phyloP scores from a whole-genome alignment of 805 yeast species.

The Candida hungchunana region DNA sequence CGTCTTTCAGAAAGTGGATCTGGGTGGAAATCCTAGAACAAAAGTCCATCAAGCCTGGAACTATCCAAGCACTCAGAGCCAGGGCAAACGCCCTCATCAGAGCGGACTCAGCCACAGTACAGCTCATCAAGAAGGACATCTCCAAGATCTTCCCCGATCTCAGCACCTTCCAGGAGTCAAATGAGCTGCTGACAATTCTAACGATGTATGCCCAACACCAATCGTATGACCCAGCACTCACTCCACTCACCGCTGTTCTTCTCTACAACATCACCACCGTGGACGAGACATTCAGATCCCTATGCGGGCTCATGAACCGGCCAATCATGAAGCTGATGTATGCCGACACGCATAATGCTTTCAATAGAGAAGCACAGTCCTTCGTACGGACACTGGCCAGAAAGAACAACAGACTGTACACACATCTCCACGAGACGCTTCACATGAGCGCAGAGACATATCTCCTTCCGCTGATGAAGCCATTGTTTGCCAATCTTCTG shows the following conservation, averaged over 20 bases:
- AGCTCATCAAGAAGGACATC: conserved; percentile 23
- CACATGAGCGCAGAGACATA: conserved; percentile 39
- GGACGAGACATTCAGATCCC: conserved; percentile 35
- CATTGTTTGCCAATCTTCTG: conserved; percentile 43
- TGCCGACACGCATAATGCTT: conserved; percentile 24
- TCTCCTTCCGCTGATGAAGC: conserved; percentile 39
- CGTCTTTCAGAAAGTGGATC: conserved; percentile 38
- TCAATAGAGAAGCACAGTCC: conserved; percentile 39
- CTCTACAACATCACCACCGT: conserved; percentile 33
- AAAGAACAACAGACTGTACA: conserved; percentile 40
- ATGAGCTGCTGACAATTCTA: conserved; percentile 32
- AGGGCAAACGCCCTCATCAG: conserved; percentile 7
- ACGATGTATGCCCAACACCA: conserved; percentile 28
- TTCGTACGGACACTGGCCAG: conserved; percentile 44
- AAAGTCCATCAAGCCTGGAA: conserved; percentile 17
- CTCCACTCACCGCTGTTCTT: conserved; percentile 38
- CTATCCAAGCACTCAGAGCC: conserved; percentile 6
- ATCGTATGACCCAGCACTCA: conserved; percentile 35
- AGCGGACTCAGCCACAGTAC: conserved; percentile 6
- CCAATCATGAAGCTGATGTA: conserved; percentile 32
- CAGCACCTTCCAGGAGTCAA: conserved; percentile 32
- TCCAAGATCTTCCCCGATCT: conserved; percentile 33
- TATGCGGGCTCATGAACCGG: conserved; percentile 36
- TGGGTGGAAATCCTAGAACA: conserved; percentile 49
- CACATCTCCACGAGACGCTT: conserved; percentile 43